A percentile compares a stretch with the other conserved stretches of the same genome.
Evolutionary conservation across 129 eudicot species (phyloP).

Genomic region (Tagetes patula): DNA sequence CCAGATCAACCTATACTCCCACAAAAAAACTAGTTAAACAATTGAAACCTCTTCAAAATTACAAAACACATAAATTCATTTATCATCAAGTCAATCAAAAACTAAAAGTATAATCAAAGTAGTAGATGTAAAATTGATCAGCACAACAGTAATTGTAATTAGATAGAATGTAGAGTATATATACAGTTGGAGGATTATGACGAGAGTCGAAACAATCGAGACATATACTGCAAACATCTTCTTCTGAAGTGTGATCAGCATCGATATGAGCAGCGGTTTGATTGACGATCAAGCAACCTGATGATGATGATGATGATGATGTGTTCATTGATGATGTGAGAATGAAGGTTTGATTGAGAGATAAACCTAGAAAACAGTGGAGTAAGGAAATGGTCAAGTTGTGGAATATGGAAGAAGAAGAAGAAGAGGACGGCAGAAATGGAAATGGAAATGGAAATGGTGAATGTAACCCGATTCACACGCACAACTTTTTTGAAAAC

Average conservation of each 20-base stretch:
- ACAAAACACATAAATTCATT: not conserved
- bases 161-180: not conserved
- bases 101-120: not conserved
- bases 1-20: too few relatives aligned
- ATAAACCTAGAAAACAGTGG: slow-evolving; percentile 28
- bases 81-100: not conserved
- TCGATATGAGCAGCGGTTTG: not conserved
- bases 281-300: slow-evolving; percentile 30
- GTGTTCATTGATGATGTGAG: slow-evolving; percentile 16
- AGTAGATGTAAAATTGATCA: not conserved
- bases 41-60: too few relatives aligned
- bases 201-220: slow-evolving; percentile 57
- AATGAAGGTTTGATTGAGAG: not conserved
- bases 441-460: slow-evolving; percentile 14
- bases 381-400: slow-evolving; percentile 35
- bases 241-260: slow-evolving; percentile 34
- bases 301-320: slow-evolving; percentile 13
- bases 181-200: slow-evolving; percentile 70
- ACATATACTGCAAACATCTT: slow-evolving; percentile 81
- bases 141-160: not conserved
- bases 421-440: not conserved
- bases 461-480: slow-evolving; percentile 36
- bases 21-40: too few relatives aligned
- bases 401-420: slow-evolving; percentile 18
- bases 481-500: slow-evolving; percentile 37